Base-by-base conservation (phyloP, 495 filamentous ascomycete species). In the Tuber indicum region DNA sequence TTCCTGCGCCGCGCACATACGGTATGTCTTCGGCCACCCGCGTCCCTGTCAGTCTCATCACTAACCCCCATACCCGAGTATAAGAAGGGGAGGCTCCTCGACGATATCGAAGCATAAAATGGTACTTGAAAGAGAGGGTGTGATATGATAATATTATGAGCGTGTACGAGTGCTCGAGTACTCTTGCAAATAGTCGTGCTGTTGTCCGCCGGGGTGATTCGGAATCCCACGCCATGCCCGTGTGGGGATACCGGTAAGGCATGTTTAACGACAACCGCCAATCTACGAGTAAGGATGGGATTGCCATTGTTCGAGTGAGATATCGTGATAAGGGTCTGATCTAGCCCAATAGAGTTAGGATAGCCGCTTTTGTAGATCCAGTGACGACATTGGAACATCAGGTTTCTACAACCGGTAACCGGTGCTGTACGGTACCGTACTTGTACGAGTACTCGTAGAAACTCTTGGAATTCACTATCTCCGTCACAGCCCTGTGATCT, bases 311-410 rank as follows among this genome's bases (percentile, higher is more conserved):
- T 66, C 58, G 58, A 66, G 58, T 66, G 58, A 66, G 58, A 66
- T 36, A 36, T 36, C 0, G 58, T 66, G 58, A 66, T 66, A 66
- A 36, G 14, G 26, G 26, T 66, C 58, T 66, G 4, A 17, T 19
- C 6, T 66, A 17, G 32, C 58, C 58, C 26, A 14, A 16, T 36
- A 66, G 26, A 2, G 14, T 19, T 66, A 36, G 5, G 58, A 66
- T 26, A 32, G n/a, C 58, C 58, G 6, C 58, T 66, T 66, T 66
- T 66, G 58, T 19, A 74, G 43, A 26, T 71, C 52, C 10, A 36
- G 71, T 78, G 77, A 78, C 77, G 77, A 43, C 71, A 76, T 76
- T 14, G 23, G 17, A 73, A 47, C 71, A 75, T 76, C 75, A 71
- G 62, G 32, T 70, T 49, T 49, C 70, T 74, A 36, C 49, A 3